phyloP scores from a whole-genome alignment of 257 asterid genomes.

The Rubia yunnanensis region DNA sequence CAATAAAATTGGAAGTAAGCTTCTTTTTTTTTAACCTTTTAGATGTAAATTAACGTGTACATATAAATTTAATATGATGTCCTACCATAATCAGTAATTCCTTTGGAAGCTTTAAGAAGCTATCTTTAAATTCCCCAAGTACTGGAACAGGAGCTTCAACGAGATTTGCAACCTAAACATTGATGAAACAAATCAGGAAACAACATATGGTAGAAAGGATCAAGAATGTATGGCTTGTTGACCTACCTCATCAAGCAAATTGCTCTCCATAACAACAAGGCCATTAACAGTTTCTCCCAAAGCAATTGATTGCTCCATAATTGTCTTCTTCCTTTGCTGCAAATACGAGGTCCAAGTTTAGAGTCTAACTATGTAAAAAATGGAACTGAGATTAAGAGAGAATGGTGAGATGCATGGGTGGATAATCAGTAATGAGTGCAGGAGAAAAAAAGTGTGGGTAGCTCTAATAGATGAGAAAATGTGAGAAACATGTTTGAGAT shows the following conservation, averaged over 20 bases:
- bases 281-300: slow-evolving; percentile 65
- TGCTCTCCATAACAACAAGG: slow-evolving; percentile 44
- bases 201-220: slow-evolving; percentile 10
- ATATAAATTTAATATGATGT: neutral
- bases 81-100: slow-evolving; percentile 79
- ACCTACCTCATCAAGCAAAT: slow-evolving; percentile 72
- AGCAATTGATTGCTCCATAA: slow-evolving; percentile 50
- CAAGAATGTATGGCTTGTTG: slow-evolving; percentile 4
- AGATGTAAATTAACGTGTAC: neutral
- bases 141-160: slow-evolving; percentile 89
- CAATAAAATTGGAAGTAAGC: neutral
- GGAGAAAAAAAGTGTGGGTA: neutral
- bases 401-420: neutral
- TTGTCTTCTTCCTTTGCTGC: slow-evolving; percentile 74
- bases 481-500: neutral
- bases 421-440: neutral
- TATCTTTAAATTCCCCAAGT: slow-evolving; percentile 66
- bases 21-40: too few species aligned
- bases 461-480: neutral
- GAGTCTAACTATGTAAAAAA: neutral
- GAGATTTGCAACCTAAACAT: slow-evolving; percentile 78
- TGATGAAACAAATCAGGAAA: slow-evolving; percentile 15
- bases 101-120: slow-evolving; percentile 87
- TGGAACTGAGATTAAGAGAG: neutral
- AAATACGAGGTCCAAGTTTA: slow-evolving; percentile 14